Evolutionary conservation across 164 flowering plant species (phyloP).

Genomic region (Annona squamosa): DNA sequence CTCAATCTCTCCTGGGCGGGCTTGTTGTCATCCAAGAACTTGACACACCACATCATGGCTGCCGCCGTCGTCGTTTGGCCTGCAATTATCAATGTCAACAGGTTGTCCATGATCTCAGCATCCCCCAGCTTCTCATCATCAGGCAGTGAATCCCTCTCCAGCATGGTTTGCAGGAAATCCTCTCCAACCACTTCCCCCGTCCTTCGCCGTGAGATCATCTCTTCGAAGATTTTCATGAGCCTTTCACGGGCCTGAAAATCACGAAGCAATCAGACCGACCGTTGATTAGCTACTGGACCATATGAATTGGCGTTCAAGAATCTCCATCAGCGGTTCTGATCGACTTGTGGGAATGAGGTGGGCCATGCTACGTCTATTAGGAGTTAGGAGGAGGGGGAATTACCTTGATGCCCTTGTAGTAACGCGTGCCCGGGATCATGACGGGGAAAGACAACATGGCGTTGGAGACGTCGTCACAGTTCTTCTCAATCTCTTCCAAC

Average conservation of each 20-base stretch:
- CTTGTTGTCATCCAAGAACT: conserved; percentile 57
- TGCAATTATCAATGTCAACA: conserved; percentile 60
- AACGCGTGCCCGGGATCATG: conserved; percentile 41
- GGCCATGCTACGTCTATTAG: too few species aligned
- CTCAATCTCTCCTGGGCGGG: conserved; percentile 32
- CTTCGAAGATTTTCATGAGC: conserved; percentile 30
- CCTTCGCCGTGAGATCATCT: conserved; percentile 30
- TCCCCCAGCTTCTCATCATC: conserved; percentile 25
- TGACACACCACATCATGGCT: conserved; percentile 75
- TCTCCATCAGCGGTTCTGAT: too few species aligned
- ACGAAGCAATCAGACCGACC: too few species aligned
- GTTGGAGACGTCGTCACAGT: conserved; percentile 20
- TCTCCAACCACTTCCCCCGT: conserved; percentile 15
- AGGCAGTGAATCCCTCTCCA: conserved; percentile 11
- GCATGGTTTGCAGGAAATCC: conserved; percentile 40
- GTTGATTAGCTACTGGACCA: too few species aligned
- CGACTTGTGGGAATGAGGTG: too few species aligned
- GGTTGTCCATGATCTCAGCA: conserved; percentile 57
- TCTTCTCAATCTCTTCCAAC: conserved; percentile 28
- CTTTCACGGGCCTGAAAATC: conserved; percentile 39
- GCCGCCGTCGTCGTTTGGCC: conserved; percentile 72
- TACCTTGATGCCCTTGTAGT: conserved; percentile 50
- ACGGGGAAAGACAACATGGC: conserved; percentile 60
- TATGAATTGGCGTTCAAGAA: too few species aligned
- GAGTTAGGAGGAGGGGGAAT: background rate